Evolutionary conservation across 2,329 filamentous ascomycete species (phyloP).

Genomic region (Penicillium sp.): DNA sequence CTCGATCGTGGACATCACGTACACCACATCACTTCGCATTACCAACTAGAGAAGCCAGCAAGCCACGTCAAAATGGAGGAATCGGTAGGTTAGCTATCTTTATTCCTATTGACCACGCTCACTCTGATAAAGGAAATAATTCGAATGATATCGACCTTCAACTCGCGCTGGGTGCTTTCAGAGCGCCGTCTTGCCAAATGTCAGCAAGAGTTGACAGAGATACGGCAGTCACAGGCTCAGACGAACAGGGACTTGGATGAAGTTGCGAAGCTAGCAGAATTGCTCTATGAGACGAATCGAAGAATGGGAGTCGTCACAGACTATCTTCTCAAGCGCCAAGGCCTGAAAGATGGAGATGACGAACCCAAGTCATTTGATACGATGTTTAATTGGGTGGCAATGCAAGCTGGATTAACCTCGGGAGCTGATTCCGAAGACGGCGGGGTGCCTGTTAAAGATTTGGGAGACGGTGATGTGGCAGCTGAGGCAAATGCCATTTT

Average conservation of each 20-base stretch:
- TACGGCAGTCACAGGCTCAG: not conserved
- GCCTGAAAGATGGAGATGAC: not conserved
- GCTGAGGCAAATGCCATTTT: not conserved
- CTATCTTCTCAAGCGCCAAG: slow-evolving; percentile 5
- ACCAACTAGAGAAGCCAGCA: too few relatives aligned
- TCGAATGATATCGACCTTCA: slow-evolving; percentile 7
- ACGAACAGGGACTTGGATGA: slow-evolving; percentile 3
- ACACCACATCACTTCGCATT: too few relatives aligned
- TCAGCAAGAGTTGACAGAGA: slow-evolving; percentile 2
- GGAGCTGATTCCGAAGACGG: not conserved
- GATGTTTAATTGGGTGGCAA: slow-evolving; percentile 1
- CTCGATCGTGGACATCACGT: too few relatives aligned
- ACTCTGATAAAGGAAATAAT: not conserved
- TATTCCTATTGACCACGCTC: too few relatives aligned
- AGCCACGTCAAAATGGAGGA: too few relatives aligned
- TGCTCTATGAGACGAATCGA: slow-evolving; percentile 8
- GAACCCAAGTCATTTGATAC: slow-evolving; percentile 3
- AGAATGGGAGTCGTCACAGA: slow-evolving; percentile 6
- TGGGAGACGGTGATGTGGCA: not conserved
- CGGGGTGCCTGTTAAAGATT: too few relatives aligned
- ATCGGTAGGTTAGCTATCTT: too few relatives aligned
- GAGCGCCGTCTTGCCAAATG: slow-evolving; percentile 4
- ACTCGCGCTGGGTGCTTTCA: not conserved
- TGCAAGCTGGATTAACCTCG: not conserved
- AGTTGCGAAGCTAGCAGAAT: slow-evolving; percentile 1